Percentiles rank a stretch among this genome's conserved stretches.
phyloP scores from a whole-genome alignment of 2,329 filamentous ascomycete species.

The Nigrograna mackinnonii region DNA sequence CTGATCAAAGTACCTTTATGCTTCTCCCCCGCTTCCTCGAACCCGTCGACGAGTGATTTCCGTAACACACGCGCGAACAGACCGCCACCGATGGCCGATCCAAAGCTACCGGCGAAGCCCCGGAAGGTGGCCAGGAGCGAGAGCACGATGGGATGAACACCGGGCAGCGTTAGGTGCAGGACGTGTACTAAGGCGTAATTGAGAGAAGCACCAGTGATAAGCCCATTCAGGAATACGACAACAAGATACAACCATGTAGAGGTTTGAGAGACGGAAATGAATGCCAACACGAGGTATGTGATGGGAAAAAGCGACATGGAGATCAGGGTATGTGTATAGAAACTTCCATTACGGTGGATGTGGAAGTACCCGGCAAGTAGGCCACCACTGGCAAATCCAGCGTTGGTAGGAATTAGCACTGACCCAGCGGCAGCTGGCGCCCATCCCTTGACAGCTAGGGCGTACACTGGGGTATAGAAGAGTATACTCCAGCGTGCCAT shows the following conservation, averaged over 20 bases:
- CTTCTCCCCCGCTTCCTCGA: constrained; percentile 49
- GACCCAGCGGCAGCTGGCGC: constrained; percentile 71
- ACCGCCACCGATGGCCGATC: constrained; percentile 77
- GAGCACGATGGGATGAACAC: constrained; percentile 74
- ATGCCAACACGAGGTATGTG: constrained; percentile 61
- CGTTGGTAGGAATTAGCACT: constrained; percentile 79
- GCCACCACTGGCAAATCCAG: constrained; percentile 76
- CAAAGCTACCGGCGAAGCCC: constrained; percentile 80
- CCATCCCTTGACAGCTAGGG: constrained; percentile 74
- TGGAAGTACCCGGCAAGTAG: constrained; percentile 75
- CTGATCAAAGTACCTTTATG: constrained; percentile 52
- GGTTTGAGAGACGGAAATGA: constrained; percentile 57
- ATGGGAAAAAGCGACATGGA: constrained; percentile 65
- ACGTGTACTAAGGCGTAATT: constrained; percentile 84
- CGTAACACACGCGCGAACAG: constrained; percentile 69
- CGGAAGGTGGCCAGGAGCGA: constrained; percentile 79
- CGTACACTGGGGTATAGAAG: constrained; percentile 81
- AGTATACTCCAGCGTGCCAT: constrained; percentile 78
- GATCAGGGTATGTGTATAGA: constrained; percentile 67
- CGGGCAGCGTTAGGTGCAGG: constrained; percentile 69
- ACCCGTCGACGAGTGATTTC: constrained; percentile 59
- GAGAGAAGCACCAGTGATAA: constrained; percentile 71
- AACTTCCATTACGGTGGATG: constrained; percentile 72
- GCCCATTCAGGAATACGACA: constrained; percentile 70
- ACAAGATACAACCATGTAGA: constrained; percentile 59